Conservation (phyloP, 1,139 yeast genomes). For the Hansenula sp. region DNA sequence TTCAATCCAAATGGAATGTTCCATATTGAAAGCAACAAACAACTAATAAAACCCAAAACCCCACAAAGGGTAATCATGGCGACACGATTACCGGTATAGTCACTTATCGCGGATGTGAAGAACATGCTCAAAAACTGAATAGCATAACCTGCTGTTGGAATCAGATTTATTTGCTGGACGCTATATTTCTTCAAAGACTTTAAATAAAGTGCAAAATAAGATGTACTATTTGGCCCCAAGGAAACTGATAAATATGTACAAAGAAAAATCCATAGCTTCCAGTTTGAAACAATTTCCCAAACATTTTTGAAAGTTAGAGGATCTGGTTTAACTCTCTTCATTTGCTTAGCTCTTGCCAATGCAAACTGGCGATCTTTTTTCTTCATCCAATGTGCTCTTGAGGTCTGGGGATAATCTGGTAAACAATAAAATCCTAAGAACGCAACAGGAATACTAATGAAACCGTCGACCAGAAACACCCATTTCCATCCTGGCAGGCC, state of each 20-base stretch:
- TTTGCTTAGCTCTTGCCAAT: slow-evolving; percentile 11
- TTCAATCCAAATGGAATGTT: slow-evolving; percentile 4
- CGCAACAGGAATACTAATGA: slow-evolving; percentile 31
- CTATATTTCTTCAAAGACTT: slow-evolving; percentile 22
- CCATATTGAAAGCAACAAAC: slow-evolving; percentile 12
- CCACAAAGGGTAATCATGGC: slow-evolving; percentile 9
- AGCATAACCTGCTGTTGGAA: slow-evolving; percentile 25
- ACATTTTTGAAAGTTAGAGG: slow-evolving; percentile 6
- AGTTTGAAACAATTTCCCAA: slow-evolving; percentile 2
- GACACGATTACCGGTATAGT: slow-evolving; percentile 6
- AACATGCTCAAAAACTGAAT: slow-evolving; percentile 10
- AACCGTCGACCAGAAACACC: slow-evolving; percentile 33
- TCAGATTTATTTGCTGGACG: slow-evolving; percentile 23
- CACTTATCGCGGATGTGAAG: slow-evolving; percentile 10
- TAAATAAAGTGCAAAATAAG: slow-evolving; percentile 24
- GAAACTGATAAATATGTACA: slow-evolving; percentile 3
- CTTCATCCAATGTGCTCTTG: slow-evolving; percentile 16
- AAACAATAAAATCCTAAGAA: slow-evolving; percentile 26
- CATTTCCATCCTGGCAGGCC: slow-evolving; percentile 35
- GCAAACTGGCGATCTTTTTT: slow-evolving; percentile 15
- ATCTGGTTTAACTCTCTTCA: slow-evolving; percentile 10
- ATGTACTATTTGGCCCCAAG: slow-evolving; percentile 10
- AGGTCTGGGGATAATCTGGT: slow-evolving; percentile 41
- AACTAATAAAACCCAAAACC: slow-evolving; percentile 8
- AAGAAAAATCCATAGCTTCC: slow-evolving; percentile 11